A percentile compares a stretch with the other conserved stretches of the same genome.
These are phyloP conservation scores for Podospora anserina DNA, from an alignment of 495 filamentous ascomycete genomes.

Conservation along the genomic window DNA sequence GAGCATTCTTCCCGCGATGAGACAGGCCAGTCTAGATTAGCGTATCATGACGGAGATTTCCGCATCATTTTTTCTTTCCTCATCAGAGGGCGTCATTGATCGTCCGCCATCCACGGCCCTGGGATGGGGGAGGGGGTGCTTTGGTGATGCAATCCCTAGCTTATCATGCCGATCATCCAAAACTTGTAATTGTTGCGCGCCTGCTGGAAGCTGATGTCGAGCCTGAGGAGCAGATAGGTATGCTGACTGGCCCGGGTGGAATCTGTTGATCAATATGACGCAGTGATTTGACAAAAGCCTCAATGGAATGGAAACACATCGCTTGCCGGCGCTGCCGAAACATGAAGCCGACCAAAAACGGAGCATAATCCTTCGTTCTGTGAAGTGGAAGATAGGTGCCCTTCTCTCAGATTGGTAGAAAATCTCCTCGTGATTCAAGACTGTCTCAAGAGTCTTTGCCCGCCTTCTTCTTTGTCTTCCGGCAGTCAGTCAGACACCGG, in stretches of 20 bases:
- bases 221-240: background rate
- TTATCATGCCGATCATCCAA: background rate
- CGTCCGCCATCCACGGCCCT: background rate
- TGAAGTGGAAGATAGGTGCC: background rate
- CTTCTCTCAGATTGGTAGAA: background rate
- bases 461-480: background rate
- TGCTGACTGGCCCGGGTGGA: background rate
- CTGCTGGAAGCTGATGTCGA: no score
- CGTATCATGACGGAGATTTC: background rate
- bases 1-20: slow-evolving; percentile 10
- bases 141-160: background rate
- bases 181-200: background rate
- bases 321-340: background rate
- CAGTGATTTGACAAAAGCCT: no score
- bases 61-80: background rate
- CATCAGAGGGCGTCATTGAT: background rate
- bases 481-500: background rate
- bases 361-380: background rate
- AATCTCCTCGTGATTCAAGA: background rate
- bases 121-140: background rate
- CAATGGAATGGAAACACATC: background rate
- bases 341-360: background rate
- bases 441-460: background rate
- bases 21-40: background rate
- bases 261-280: background rate